A percentile compares a stretch with the other conserved stretches of the same genome.
phyloP scores from a whole-genome alignment of 1,284 basidiomycete species.

The Ganoderma boninense region DNA sequence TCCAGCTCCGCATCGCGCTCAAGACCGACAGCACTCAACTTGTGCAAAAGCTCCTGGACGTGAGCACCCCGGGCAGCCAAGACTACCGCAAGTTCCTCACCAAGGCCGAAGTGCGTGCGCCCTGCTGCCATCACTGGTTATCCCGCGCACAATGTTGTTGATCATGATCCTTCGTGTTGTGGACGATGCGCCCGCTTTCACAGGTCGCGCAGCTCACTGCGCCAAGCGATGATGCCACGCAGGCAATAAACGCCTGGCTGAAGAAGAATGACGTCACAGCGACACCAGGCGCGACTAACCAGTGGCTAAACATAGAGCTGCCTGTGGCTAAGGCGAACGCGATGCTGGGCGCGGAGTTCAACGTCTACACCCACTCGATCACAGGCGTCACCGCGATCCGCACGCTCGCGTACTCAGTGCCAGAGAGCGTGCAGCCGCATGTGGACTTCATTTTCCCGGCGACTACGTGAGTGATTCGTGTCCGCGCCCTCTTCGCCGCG shows the following conservation, averaged over 20 bases:
- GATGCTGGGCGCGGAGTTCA: slow-evolving; percentile 49
- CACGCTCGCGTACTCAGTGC: slow-evolving; percentile 52
- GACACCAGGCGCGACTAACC: slow-evolving; percentile 39
- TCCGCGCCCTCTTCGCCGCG: background rate
- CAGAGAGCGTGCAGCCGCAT: slow-evolving; percentile 44
- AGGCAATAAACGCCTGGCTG: slow-evolving; percentile 49
- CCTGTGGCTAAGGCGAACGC: slow-evolving; percentile 46
- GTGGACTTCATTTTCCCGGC: slow-evolving; percentile 52
- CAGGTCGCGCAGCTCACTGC: slow-evolving; percentile 47
- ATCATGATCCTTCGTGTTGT: slow-evolving; percentile 4
- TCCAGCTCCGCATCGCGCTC: slow-evolving; percentile 39
- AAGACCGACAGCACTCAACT: slow-evolving; percentile 33
- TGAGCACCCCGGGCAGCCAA: slow-evolving; percentile 32
- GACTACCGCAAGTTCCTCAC: slow-evolving; percentile 32
- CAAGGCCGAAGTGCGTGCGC: slow-evolving; percentile 29
- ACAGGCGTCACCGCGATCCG: slow-evolving; percentile 43
- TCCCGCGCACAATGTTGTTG: slow-evolving; percentile 30
- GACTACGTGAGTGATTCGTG: slow-evolving; percentile 35
- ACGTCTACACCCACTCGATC: slow-evolving; percentile 44
- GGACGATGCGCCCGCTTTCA: slow-evolving; percentile 33
- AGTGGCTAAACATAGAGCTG: slow-evolving; percentile 35
- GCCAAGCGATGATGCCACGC: slow-evolving; percentile 43
- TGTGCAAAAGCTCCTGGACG: slow-evolving; percentile 31
- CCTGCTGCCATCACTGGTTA: slow-evolving; percentile 14
- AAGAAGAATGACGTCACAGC: slow-evolving; percentile 44